Conservation (phyloP, 1,139 yeast species). For the Yamadazyma atmosphaerica region DNA sequence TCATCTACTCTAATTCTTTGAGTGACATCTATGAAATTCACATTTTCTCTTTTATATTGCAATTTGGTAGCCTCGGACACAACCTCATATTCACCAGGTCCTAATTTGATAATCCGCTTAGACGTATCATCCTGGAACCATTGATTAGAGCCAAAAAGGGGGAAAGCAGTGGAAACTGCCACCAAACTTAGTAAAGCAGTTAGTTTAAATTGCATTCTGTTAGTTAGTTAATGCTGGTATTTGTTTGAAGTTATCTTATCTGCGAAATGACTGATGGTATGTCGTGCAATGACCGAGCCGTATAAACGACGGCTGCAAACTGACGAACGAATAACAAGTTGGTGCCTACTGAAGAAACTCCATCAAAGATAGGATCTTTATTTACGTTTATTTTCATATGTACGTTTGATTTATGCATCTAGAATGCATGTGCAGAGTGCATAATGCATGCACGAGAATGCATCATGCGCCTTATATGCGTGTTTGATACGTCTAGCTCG, state of each 20-base stretch:
- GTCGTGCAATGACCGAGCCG: background rate
- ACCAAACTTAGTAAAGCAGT: background rate
- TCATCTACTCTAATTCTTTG: constrained; percentile 29
- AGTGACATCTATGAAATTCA: constrained; percentile 73
- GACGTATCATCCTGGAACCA: constrained; percentile 9
- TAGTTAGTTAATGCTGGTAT: background rate
- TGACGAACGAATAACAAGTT: too few relatives aligned
- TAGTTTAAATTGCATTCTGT: background rate
- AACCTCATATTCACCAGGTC: constrained; percentile 38
- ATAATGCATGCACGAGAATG: too few relatives aligned
- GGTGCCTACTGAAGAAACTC: too few relatives aligned
- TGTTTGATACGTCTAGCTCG: background rate
- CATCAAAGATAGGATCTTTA: too few relatives aligned
- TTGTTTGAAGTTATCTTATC: background rate
- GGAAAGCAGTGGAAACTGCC: constrained; percentile 2
- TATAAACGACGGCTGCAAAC: background rate
- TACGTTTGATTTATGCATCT: too few relatives aligned
- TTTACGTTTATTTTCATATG: too few relatives aligned
- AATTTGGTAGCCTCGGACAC: constrained; percentile 61
- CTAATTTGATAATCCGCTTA: constrained; percentile 38
- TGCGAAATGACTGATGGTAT: background rate
- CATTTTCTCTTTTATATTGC: constrained; percentile 51
- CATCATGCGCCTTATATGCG: background rate
- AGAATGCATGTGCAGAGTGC: too few relatives aligned
- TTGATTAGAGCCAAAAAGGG: constrained; percentile 8